Conservation (phyloP, 805 yeast genomes). For the Saccharomyces mikatae region DNA sequence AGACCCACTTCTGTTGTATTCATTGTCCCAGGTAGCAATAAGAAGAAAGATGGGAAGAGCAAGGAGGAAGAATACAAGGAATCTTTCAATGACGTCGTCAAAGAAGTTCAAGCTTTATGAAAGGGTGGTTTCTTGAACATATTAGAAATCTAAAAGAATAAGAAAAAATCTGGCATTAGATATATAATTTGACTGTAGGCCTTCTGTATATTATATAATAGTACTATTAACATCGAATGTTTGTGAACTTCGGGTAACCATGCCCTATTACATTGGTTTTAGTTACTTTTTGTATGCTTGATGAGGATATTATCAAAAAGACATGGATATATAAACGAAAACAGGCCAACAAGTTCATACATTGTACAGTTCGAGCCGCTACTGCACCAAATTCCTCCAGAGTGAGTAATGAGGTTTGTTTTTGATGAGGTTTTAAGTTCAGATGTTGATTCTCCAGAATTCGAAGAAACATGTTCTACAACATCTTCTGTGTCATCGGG, state of each 20-base stretch:
- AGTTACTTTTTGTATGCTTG: not conserved
- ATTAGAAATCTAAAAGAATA: not conserved
- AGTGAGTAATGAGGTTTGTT: slow-evolving; percentile 1
- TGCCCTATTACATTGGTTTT: not conserved
- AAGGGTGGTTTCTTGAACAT: not conserved
- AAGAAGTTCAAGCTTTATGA: slow-evolving; percentile 54
- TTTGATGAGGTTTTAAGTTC: slow-evolving; percentile 3
- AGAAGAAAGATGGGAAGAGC: slow-evolving; percentile 61
- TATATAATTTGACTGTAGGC: not conserved
- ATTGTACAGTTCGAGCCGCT: too few relatives aligned
- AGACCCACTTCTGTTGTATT: slow-evolving; percentile 98
- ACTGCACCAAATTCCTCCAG: not conserved
- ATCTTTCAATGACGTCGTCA: slow-evolving; percentile 84
- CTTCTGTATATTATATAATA: not conserved
- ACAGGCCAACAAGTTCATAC: not conserved
- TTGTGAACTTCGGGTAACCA: not conserved
- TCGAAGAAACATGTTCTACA: not conserved
- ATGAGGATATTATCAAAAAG: not conserved
- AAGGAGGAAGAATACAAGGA: slow-evolving; percentile 86
- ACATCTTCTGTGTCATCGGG: not conserved
- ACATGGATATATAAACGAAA: not conserved
- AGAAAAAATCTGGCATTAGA: not conserved
- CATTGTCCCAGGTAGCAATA: slow-evolving; percentile 93
- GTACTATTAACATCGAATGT: not conserved
- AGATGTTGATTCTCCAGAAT: not conserved